Evolutionary conservation across 208 protist genomes (phyloP).

Genomic region (Acanthamoeba triangularis): DNA sequence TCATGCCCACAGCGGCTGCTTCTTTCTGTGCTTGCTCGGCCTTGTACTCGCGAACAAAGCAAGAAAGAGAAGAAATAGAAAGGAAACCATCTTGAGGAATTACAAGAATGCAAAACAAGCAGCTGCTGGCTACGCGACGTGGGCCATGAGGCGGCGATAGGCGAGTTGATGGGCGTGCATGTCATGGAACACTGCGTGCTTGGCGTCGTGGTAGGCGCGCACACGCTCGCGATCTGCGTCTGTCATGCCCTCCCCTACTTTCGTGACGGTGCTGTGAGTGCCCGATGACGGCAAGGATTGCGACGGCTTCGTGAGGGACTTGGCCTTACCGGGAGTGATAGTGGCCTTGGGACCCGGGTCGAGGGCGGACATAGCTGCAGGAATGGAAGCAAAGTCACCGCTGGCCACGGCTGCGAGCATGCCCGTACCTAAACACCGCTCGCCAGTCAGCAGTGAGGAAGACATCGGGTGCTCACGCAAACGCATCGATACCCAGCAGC

Average conservation of each 20-base stretch:
- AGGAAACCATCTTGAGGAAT: no score
- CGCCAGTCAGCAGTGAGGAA: not conserved
- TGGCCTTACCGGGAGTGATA: not conserved
- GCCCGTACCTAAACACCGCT: not conserved
- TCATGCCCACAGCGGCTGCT: no score
- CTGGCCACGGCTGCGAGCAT: slow-evolving; percentile 36
- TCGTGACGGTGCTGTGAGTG: no score
- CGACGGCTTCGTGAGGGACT: no score
- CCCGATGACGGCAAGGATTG: not conserved
- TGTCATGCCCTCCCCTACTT: not conserved
- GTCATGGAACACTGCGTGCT: not conserved
- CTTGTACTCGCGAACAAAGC: no score
- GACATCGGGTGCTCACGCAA: not conserved
- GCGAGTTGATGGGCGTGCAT: slow-evolving; percentile 38
- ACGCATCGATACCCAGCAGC: not conserved
- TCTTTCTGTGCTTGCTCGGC: no score
- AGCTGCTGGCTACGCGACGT: not conserved
- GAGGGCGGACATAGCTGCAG: not conserved
- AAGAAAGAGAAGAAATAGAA: no score
- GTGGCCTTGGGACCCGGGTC: slow-evolving; percentile 13
- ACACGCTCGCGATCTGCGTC: not conserved
- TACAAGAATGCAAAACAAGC: no score
- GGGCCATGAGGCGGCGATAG: slow-evolving; percentile 19
- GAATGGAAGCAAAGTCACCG: not conserved
- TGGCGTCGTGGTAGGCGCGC: slow-evolving; percentile 48